A percentile compares a stretch with the other conserved stretches of the same genome.
phyloP scores from a whole-genome alignment of 2,329 filamentous ascomycete species.

The Myriosclerotinia duriaeana region DNA sequence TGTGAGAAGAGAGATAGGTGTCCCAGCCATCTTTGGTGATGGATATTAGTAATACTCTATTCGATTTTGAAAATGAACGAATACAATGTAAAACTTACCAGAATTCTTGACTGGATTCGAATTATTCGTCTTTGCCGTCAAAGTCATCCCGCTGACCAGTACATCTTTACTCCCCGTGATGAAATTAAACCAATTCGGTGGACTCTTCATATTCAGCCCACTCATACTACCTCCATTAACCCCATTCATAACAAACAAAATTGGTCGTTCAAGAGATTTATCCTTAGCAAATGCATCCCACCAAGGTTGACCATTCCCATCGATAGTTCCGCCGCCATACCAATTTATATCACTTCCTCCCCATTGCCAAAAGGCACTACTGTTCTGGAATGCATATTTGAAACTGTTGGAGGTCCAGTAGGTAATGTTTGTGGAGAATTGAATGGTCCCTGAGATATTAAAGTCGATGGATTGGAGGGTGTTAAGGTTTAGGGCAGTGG shows the following conservation, averaged over 20 bases:
- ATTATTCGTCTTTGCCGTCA: slow-evolving; percentile 6
- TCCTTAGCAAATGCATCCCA: slow-evolving; percentile 19
- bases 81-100: background rate
- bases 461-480: slow-evolving; percentile 19
- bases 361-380: slow-evolving; percentile 11
- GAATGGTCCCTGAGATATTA: slow-evolving; percentile 14
- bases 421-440: slow-evolving; percentile 8
- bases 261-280: background rate
- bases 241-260: slow-evolving; percentile 21
- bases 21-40: slow-evolving; percentile 16
- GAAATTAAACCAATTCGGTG: slow-evolving; percentile 21
- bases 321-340: slow-evolving; percentile 16
- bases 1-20: slow-evolving; percentile 20
- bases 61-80: background rate
- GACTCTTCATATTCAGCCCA: slow-evolving; percentile 10
- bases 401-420: slow-evolving; percentile 10
- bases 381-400: slow-evolving; percentile 17
- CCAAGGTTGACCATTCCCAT: slow-evolving; percentile 20
- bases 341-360: slow-evolving; percentile 15
- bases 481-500: slow-evolving; percentile 8
- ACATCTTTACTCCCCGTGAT: slow-evolving; percentile 9
- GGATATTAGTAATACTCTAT: background rate
- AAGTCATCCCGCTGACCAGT: slow-evolving; percentile 12
- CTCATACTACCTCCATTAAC: slow-evolving; percentile 16
- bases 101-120: slow-evolving; percentile 15